These are phyloP conservation scores for Entelexis sorbosivorans DNA, from an alignment of 1,139 yeast genomes.

Conservation along the genomic window DNA sequence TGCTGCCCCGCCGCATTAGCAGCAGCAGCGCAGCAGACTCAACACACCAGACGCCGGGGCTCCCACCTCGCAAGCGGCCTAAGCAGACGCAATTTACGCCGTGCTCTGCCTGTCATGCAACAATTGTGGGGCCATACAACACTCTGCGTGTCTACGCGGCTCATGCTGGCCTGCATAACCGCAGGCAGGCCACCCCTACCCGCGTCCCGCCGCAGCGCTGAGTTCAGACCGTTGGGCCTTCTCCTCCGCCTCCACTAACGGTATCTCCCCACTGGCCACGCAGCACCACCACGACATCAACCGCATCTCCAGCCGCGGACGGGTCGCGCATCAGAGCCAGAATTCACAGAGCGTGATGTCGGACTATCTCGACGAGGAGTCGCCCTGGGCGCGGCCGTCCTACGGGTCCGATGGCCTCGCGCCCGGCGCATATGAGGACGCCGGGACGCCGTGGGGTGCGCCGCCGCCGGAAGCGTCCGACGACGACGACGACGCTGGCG, in stretches of 20 bases:
- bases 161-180: no score
- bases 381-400: slow-evolving; percentile 17
- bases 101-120: no score
- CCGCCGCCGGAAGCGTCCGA: neutral
- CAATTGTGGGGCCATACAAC: no score
- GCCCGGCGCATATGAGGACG: neutral
- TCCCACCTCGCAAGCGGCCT: no score
- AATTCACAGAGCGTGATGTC: slow-evolving; percentile 8
- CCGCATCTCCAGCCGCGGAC: neutral
- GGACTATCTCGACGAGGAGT: slow-evolving; percentile 18
- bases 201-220: no score
- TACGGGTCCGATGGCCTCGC: neutral
- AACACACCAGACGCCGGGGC: no score
- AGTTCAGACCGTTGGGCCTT: no score
- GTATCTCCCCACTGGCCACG: neutral
- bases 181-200: no score
- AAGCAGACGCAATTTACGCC: no score
- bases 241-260: neutral
- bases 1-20: no score
- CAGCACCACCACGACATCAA: neutral
- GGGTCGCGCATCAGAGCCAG: neutral
- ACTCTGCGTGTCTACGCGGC: no score
- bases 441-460: slow-evolving; percentile 13
- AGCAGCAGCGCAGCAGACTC: no score
- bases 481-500: neutral